Evolutionary conservation across 1,284 basidiomycete genomes (phyloP), one percentile per base, ranked within the genome.

Genomic region (Fomitiporia mediterranea): DNA sequence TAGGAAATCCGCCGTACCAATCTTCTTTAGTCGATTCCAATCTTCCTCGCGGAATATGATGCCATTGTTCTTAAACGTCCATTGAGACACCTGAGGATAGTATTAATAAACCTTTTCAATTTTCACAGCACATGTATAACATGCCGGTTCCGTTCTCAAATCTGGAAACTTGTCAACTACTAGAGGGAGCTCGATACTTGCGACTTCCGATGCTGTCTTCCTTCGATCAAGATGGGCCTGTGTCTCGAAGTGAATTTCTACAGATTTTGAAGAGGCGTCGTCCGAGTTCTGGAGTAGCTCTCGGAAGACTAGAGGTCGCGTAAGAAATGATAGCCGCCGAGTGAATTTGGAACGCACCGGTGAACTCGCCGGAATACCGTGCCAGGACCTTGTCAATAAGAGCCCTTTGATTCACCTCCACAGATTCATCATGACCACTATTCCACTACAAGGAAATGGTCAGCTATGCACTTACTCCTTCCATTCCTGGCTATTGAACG

Each of bases 241-340:
- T 0, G 90, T 89, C 66, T 90, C 83, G 63, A 94, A 94, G 58
- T 78, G 81, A 62, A 95, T 91, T 69, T 94, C 89, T 1, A 89
- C 91, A 35, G 81, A 74, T 55, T 80, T 82, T 4, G 94, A 89
- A 39, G 84, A 86, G 1, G 93, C 94, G 72, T 98, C 96, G 67
- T 98, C 95, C 13, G 95, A 95, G 67, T 98, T 98, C 74, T 98
- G 79, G 0, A 98, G 74, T 8, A 98, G 82, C 68, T 98, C 95
- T 38, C 95, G 82, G 65, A 94, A 96, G 44, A 95, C 91, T 81
- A 55, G 6, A 7, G 13, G 9, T 4, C n/a, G 27, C 25, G 46
- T 13, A 44, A 4, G 42, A 19, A 21, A n/a, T 15, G 15, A 44
- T 23, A 46, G 30, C 39, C 25, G 40, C 11, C 6, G 8, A 51